phyloP scores from a whole-genome alignment of 805 yeast species.

The Pichia ethanolica region DNA sequence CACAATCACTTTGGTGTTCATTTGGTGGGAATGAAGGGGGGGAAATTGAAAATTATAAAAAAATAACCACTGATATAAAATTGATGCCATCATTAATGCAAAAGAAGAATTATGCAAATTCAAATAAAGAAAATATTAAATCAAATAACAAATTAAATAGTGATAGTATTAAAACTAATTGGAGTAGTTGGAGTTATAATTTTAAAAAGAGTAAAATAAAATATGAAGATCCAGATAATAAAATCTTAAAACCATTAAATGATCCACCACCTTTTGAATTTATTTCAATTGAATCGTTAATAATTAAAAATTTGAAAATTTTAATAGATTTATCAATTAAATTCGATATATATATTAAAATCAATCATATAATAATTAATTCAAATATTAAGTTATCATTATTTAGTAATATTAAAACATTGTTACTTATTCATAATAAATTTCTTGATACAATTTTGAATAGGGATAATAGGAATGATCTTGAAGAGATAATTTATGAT shows the following conservation, averaged over 20 bases:
- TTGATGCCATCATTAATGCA: constrained; percentile 4
- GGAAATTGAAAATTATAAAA: constrained; percentile 18
- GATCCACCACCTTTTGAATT: constrained; percentile 7
- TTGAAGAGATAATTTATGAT: constrained; percentile 13
- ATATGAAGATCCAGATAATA: neutral
- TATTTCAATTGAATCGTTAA: constrained; percentile 3
- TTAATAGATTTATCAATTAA: constrained; percentile 3
- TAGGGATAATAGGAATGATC: constrained; percentile 5
- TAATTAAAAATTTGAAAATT: constrained; percentile 5
- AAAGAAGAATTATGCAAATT: neutral
- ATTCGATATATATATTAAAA: constrained; percentile 5
- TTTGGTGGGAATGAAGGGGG: constrained; percentile 30
- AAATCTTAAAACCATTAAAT: neutral
- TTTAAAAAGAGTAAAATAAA: neutral
- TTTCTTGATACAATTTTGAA: constrained; percentile 10
- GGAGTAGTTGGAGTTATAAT: neutral
- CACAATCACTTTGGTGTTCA: constrained; percentile 35
- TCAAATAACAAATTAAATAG: neutral
- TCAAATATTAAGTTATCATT: constrained; percentile 15
- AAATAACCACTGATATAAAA: constrained; percentile 7
- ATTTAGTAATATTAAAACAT: constrained; percentile 16
- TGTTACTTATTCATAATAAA: constrained; percentile 9
- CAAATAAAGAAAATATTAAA: neutral
- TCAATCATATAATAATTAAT: constrained; percentile 15
- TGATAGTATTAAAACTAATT: neutral